Base-by-base conservation (phyloP, 129 eudicot species). In the Pseudognaphalium luteoalbum region DNA sequence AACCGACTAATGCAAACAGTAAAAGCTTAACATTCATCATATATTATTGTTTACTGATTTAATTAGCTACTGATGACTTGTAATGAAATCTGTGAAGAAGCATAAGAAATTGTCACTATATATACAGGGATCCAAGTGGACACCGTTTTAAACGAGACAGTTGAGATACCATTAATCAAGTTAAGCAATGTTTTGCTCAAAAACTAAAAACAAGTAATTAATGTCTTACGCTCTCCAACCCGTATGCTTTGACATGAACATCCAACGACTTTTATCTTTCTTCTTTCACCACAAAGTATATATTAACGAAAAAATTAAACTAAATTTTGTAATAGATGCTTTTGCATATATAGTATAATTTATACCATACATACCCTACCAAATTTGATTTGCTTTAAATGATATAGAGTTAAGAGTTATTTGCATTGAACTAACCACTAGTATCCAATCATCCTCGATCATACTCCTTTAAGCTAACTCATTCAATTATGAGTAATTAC, bases 21-120 rank as follows among this genome's bases (percentile, higher is more conserved):
- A 79, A 79, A 79, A 79, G 39, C 77, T 78, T 78, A 70, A 65
- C 47, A 32, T 9, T 71, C 76, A 61, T 78, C 57, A 35, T 70
- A 19, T 61, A 20, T 70, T 5, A 59, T 70, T 60, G 42, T 28
- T 44, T 71, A 78, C 30, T 62, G 68, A 15, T 16, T 19, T 7
- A 21, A 14, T 19, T 7, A 34, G 22, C 51, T 67, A 71, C 21
- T 62, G 35, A 71, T 78, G 72, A 75, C 21, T 69, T 69, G 70
- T 41, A 70, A 70, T 42, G 76, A 34, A 78, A 50, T 47, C 59
- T 79, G 78, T 71, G 73, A 51, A 63, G 66, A 79, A 71, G 72
- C 73, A 72, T 56, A 63, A 22, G 30, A 79, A 66, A 63, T 63
- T 1, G 28, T 25, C 47, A 63, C 67, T 32, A 25, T 50, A 71